A percentile compares a stretch with the other conserved stretches of the same genome.
These are phyloP conservation scores for Huntiella abstrusa DNA, from an alignment of 2,329 filamentous ascomycete species.

Conservation along the genomic window DNA sequence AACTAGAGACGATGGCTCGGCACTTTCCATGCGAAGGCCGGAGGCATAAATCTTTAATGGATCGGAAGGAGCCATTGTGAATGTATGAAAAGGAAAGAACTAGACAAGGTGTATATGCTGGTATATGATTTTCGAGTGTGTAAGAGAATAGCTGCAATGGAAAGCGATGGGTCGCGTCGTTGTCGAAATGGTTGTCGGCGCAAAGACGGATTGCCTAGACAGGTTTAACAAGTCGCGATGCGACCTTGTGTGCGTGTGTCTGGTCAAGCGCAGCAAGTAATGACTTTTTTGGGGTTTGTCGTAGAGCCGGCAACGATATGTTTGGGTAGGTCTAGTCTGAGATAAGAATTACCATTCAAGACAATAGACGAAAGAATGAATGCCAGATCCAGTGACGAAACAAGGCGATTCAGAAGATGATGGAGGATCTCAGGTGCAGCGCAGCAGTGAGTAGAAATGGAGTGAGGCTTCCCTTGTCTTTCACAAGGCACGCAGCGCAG, in stretches of 20 bases:
- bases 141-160: background rate
- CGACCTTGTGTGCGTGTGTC: background rate
- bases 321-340: background rate
- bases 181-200: background rate
- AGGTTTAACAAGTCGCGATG: background rate
- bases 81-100: background rate
- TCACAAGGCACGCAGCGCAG: no score
- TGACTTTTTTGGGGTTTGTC: background rate
- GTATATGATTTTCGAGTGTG: background rate
- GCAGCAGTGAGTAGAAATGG: no score
- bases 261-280: background rate
- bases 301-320: no score
- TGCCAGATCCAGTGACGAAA: background rate
- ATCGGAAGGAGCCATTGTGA: constrained; percentile 18
- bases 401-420: no score
- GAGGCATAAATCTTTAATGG: constrained; percentile 35
- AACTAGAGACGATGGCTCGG: constrained; percentile 21
- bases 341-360: background rate
- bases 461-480: no score
- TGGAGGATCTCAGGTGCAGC: no score
- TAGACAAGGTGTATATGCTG: background rate
- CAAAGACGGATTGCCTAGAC: background rate
- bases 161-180: background rate
- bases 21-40: constrained; percentile 37
- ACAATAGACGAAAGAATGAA: background rate